phyloP scores from a whole-genome alignment of 2,329 filamentous ascomycete genomes.

The Fusarium heterosporum region DNA sequence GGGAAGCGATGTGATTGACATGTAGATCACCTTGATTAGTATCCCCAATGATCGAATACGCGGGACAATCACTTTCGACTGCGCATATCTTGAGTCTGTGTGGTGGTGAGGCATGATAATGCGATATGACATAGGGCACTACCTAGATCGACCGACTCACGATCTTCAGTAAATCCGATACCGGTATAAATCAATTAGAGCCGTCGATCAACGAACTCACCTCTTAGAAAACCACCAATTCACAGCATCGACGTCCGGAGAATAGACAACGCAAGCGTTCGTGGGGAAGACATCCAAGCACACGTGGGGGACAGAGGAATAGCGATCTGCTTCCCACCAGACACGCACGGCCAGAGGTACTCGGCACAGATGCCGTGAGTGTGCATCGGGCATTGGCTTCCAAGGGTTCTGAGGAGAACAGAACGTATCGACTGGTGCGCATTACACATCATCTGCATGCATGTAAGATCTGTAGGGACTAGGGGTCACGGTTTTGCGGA shows the following conservation, averaged over 20 bases:
- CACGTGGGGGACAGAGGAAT: conserved; percentile 12
- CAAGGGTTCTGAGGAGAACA: conserved; percentile 5
- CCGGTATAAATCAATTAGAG: neutral
- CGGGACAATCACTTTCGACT: neutral
- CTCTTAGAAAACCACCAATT: neutral
- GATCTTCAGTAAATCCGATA: conserved; percentile 6
- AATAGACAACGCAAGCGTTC: neutral
- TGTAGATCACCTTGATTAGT: neutral
- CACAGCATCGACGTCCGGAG: neutral
- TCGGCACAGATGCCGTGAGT: neutral
- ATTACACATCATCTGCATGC: conserved; percentile 11
- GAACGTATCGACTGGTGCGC: neutral
- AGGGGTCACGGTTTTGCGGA: conserved; percentile 14
- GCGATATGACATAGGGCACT: conserved; percentile 6
- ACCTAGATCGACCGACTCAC: conserved; percentile 15
- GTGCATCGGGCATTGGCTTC: conserved; percentile 21
- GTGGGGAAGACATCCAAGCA: conserved; percentile 3
- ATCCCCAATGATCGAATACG: neutral
- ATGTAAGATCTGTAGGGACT: conserved; percentile 12
- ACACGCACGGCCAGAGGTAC: neutral
- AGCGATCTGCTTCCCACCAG: neutral
- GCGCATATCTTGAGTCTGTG: conserved; percentile 4
- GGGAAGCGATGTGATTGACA: conserved; percentile 4
- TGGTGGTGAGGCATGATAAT: conserved; percentile 11
- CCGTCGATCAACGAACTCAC: no score